These are phyloP conservation scores for Coffea canephora DNA, from an alignment of 257 asterid species.

Conservation along the genomic window DNA sequence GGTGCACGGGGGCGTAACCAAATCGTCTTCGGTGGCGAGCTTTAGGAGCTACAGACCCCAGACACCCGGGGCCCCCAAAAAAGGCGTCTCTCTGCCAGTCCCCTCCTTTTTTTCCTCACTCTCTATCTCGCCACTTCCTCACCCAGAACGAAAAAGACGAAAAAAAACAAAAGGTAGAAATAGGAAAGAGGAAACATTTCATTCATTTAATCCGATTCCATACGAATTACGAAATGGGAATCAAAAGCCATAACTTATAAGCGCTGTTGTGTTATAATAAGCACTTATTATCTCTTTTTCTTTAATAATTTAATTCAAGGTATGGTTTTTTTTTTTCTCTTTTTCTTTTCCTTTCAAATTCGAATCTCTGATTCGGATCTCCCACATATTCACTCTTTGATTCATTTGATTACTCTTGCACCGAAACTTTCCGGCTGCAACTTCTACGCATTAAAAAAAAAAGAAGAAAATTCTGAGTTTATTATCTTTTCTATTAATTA, in stretches of 20 bases:
- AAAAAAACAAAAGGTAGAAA: not conserved
- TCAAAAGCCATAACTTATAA: not conserved
- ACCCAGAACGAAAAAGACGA: not conserved
- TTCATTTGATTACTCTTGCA: slow-evolving; percentile 34
- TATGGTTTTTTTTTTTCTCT: not conserved
- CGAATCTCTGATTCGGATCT: slow-evolving; percentile 50
- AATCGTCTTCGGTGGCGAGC: slow-evolving; percentile 26
- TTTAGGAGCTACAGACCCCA: slow-evolving; percentile 5
- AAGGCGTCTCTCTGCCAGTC: not conserved
- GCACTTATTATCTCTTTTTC: not conserved
- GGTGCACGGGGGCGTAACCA: slow-evolving; percentile 35
- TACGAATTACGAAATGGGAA: not conserved
- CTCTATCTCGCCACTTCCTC: slow-evolving; percentile 11
- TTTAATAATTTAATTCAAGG: not conserved
- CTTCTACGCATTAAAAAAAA: slow-evolving; percentile 18
- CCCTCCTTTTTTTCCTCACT: not conserved
- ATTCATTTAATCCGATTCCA: not conserved
- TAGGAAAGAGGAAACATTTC: not conserved
- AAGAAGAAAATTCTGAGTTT: not conserved
- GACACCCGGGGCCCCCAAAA: slow-evolving; percentile 19
- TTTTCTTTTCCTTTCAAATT: slow-evolving; percentile 4
- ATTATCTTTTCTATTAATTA: not conserved
- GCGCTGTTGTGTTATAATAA: not conserved
- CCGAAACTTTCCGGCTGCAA: slow-evolving; percentile 14
- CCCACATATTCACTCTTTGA: slow-evolving; percentile 18